A percentile compares a stretch with the other conserved stretches of the same genome.
phyloP scores from a whole-genome alignment of 2,329 filamentous ascomycete genomes.

The Myriosclerotinia duriaeana region DNA sequence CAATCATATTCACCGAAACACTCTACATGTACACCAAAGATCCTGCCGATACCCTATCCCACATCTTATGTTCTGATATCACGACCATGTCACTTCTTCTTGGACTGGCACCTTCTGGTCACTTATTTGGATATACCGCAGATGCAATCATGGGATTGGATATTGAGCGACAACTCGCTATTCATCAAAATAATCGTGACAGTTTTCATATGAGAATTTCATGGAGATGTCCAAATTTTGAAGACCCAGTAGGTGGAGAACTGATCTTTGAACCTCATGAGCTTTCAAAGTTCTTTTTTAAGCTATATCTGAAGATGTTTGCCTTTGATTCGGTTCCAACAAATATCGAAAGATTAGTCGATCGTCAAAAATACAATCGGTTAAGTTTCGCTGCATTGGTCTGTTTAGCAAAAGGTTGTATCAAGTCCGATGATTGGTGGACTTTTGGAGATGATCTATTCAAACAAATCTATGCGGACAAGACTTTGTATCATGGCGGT shows the following conservation, averaged over 20 bases:
- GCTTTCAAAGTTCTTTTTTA: constrained; percentile 8
- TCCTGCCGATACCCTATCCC: not conserved
- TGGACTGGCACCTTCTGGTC: constrained; percentile 13
- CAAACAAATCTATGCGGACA: not conserved
- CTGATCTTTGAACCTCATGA: not conserved
- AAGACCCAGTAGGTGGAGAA: not conserved
- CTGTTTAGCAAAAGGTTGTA: constrained; percentile 1
- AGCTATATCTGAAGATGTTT: constrained; percentile 8
- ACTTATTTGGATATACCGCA: not conserved
- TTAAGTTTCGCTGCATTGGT: constrained; percentile 7
- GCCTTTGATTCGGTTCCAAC: not conserved
- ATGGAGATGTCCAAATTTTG: constrained; percentile 8
- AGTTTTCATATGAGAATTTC: constrained; percentile 6
- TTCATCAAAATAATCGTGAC: not conserved
- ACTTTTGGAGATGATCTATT: not conserved
- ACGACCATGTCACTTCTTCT: constrained; percentile 26
- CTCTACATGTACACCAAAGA: not conserved
- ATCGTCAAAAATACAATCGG: constrained; percentile 6
- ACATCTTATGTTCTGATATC: constrained; percentile 17
- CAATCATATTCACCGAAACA: constrained; percentile 25
- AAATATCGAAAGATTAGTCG: too few relatives aligned
- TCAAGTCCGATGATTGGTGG: not conserved
- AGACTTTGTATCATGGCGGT: not conserved
- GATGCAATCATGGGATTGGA: not conserved
- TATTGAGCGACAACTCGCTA: not conserved